Evolutionary conservation across 2,329 filamentous ascomycete species (phyloP), one percentile per base, ranked within the genome.

Genomic region (Mycosphaerelloides madeirae): DNA sequence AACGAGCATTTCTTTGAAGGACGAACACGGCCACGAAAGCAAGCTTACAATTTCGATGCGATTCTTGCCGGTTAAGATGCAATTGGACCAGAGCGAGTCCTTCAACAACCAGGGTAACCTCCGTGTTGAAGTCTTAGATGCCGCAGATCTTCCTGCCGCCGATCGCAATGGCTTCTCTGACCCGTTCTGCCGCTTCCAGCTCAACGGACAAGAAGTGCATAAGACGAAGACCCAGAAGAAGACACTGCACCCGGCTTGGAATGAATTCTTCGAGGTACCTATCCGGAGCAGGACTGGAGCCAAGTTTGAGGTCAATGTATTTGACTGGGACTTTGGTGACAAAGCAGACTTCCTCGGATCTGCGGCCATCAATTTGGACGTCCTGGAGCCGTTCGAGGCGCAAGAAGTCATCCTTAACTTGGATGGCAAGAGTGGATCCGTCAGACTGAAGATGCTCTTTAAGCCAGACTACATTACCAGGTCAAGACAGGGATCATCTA

Each of bases 71-170:
- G 83, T 97, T 49, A 82, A 87, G 71, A 98, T 98, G 93, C 75
- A 82, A 44, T 84, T 98, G 38, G 89, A 98, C 60, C 86, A 93
- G 0, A 88, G 83, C 59, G 93, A 98, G 69, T 96, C 89, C 61
- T 95, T 98, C 75, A 97, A 96, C 79, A 98, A 98, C 69, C 95
- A 95, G 81, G 93, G 93, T 48, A 90, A 83, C 46, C 81, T 98
- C 16, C 86, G 90, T 15, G 87, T 98, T n/a, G 89, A 97, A 59
- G 78, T 98, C 14, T 72, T 97, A 29, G 89, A 95, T 65, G 93
- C 84, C 14, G 72, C 79, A 7, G 84, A 95, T 48, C 78, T 98
- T n/a, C 93, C 93, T 6, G 83, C 93, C 1, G 91, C 91, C 20
- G 93, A 98, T 62, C 83, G 89, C 28, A 98, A 98, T 63, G 93